Percentiles rank a stretch among this genome's conserved stretches.
Evolutionary conservation across 108 stramenopile species (phyloP).

Genomic region (Skeletonema costatum): DNA sequence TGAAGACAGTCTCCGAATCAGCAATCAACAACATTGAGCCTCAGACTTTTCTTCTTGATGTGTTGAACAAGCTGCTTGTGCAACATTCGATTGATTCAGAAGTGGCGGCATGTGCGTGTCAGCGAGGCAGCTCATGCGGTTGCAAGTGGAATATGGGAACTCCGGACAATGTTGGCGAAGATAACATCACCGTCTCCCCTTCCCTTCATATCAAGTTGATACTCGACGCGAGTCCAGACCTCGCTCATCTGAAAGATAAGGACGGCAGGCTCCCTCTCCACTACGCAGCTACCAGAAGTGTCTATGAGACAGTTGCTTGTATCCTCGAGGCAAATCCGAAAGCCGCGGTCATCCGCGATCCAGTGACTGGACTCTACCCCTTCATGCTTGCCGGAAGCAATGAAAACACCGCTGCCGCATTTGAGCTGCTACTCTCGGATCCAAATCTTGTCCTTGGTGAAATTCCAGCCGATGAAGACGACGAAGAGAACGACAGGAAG

Average conservation of each 20-base stretch:
- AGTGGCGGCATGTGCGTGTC: not conserved
- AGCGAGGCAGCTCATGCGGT: not conserved
- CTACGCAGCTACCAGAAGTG: slow-evolving; percentile 19
- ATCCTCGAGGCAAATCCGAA: slow-evolving; percentile 42
- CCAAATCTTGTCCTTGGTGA: slow-evolving; percentile 7
- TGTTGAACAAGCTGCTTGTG: not conserved
- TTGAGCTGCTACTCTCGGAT: not conserved
- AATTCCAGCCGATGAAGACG: not conserved
- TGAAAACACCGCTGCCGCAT: not conserved
- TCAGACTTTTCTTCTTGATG: not conserved
- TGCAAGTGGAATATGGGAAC: not conserved
- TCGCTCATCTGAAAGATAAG: not conserved
- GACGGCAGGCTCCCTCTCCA: slow-evolving; percentile 43
- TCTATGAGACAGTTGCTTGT: slow-evolving; percentile 40
- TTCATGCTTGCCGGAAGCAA: slow-evolving; percentile 30
- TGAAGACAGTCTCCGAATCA: not conserved
- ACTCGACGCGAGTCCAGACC: slow-evolving; percentile 11
- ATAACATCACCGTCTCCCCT: not conserved
- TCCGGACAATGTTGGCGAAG: not conserved
- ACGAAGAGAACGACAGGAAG: not conserved
- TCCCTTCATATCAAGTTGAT: slow-evolving; percentile 2
- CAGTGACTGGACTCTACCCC: slow-evolving; percentile 48
- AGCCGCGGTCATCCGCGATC: slow-evolving; percentile 26
- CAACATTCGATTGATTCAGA: not conserved
- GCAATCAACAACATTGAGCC: not conserved